phyloP scores from a whole-genome alignment of 495 filamentous ascomycete species.

The Trichoderma virens region DNA sequence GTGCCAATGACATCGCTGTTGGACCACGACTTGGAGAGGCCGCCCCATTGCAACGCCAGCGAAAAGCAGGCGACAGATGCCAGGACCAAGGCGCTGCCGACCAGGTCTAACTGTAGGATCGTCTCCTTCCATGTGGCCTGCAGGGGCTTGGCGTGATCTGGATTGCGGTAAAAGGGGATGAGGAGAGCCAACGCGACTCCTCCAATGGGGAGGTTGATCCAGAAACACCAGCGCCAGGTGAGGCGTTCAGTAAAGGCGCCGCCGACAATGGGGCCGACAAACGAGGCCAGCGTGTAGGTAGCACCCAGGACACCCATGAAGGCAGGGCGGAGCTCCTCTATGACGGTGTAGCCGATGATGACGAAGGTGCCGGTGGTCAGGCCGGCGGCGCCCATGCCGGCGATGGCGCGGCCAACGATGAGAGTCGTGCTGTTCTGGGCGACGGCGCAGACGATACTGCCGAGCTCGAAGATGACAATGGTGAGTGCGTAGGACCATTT shows the following conservation, averaged over 20 bases:
- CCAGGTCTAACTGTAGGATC: conserved; percentile 46
- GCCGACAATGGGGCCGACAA: conserved; percentile 56
- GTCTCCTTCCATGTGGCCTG: conserved; percentile 12
- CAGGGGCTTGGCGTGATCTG: conserved; percentile 25
- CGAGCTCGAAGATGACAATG: conserved; percentile 66
- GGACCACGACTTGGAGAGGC: conserved; percentile 52
- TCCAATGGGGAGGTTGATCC: conserved; percentile 57
- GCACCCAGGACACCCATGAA: conserved; percentile 57
- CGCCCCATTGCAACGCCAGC: conserved; percentile 71
- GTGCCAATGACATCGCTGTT: conserved; percentile 53
- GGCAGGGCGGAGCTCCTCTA: conserved; percentile 55
- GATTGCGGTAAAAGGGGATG: conserved; percentile 40
- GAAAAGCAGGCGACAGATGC: conserved; percentile 56
- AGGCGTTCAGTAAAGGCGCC: conserved; percentile 44
- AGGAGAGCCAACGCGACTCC: conserved; percentile 49
- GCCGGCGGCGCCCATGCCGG: conserved; percentile 66
- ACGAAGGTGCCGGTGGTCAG: conserved; percentile 67
- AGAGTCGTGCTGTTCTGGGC: conserved; percentile 60
- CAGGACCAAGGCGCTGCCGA: conserved; percentile 52
- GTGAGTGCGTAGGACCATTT: conserved; percentile 59
- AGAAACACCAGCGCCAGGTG: conserved; percentile 72
- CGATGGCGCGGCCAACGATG: conserved; percentile 70
- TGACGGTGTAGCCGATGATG: conserved; percentile 62
- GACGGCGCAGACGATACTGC: conserved; percentile 62
- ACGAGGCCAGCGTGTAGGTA: conserved; percentile 65